These are phyloP conservation scores for Candida manassasensis DNA, from an alignment of 805 yeast genomes.

Conservation along the genomic window DNA sequence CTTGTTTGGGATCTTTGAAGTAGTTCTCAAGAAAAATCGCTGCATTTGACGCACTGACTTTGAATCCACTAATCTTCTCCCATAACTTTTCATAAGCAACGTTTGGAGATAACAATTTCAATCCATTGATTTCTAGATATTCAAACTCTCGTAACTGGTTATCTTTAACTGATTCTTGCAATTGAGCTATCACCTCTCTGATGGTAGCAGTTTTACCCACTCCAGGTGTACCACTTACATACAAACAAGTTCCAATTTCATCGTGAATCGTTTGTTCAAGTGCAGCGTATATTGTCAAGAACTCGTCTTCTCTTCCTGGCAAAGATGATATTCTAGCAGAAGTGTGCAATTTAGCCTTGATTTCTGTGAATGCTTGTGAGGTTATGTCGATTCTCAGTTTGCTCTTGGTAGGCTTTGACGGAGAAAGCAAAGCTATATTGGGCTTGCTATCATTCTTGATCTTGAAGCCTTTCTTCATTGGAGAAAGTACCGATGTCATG, in stretches of 20 bases:
- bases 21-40: conserved; percentile 65
- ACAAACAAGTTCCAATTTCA: conserved; percentile 76
- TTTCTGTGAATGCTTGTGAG: conserved; percentile 31
- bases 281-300: conserved; percentile 59
- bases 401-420: conserved; percentile 8
- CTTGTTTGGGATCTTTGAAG: conserved; percentile 41
- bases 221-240: conserved; percentile 96
- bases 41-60: conserved; percentile 60
- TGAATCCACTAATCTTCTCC: conserved; percentile 61
- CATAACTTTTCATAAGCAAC: conserved; percentile 80
- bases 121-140: conserved; percentile 85
- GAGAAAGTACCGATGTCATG: conserved; percentile 18
- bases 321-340: conserved; percentile 46
- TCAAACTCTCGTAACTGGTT: conserved; percentile 46
- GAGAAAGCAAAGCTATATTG: conserved; percentile 12
- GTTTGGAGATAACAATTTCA: conserved; percentile 74
- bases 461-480: conserved; percentile 20
- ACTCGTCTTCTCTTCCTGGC: conserved; percentile 87
- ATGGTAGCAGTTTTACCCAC: conserved; percentile 96
- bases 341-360: conserved; percentile 40
- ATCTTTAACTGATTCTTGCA: conserved; percentile 35
- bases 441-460: conserved; percentile 17
- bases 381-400: conserved; percentile 15
- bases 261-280: conserved; percentile 68
- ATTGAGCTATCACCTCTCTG: conserved; percentile 73